These are phyloP conservation scores for Forsythia suspensa DNA, from an alignment of 257 asterid species.

Conservation along the genomic window DNA sequence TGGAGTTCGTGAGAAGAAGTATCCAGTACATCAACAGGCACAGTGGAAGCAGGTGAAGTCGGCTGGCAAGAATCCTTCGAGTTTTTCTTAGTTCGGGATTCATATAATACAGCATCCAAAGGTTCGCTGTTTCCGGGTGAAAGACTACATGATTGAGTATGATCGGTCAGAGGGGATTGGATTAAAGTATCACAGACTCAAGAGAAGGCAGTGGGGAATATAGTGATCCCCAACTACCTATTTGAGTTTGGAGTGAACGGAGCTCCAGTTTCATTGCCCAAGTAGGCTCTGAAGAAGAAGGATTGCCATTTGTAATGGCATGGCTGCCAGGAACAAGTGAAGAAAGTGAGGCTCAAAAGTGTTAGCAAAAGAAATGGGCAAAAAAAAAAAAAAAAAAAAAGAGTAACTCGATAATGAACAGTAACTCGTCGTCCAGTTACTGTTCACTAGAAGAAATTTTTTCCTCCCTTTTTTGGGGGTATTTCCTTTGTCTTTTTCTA, in stretches of 20 bases:
- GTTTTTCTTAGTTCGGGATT: constrained; percentile 44
- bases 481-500: too few species aligned
- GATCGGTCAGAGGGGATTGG: constrained; percentile 55
- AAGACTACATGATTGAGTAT: constrained; percentile 37
- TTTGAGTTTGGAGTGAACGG: constrained; percentile 94
- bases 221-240: constrained; percentile 63
- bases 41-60: constrained; percentile 30
- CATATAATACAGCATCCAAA: constrained; percentile 59
- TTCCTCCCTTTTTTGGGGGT: too few species aligned
- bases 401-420: too few species aligned
- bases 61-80: constrained; percentile 29
- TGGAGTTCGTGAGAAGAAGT: constrained; percentile 39
- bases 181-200: constrained; percentile 58
- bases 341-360: too few species aligned
- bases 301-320: constrained; percentile 58
- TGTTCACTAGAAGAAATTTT: too few species aligned
- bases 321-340: constrained; percentile 56
- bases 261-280: constrained; percentile 84
- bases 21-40: constrained; percentile 36
- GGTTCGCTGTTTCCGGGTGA: constrained; percentile 66
- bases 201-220: constrained; percentile 65
- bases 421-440: too few species aligned
- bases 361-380: too few species aligned
- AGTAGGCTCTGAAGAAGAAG: constrained; percentile 75
- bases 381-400: too few species aligned